Conservation (phyloP, 169 alveolate genomes). For the Hepatocystis sp. region DNA sequence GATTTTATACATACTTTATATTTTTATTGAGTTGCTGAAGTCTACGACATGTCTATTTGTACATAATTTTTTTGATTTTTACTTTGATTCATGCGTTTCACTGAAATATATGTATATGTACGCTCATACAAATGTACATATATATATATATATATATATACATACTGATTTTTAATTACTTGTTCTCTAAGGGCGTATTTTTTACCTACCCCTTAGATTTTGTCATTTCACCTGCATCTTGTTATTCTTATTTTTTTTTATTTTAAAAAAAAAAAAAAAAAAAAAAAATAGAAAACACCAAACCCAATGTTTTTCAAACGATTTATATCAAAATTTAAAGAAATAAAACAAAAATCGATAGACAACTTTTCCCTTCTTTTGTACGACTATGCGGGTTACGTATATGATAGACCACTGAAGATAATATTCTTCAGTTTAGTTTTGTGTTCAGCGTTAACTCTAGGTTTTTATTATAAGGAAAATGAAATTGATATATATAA, state of each 20-base stretch:
- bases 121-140: neutral
- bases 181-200: neutral
- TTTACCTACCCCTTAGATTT: no score
- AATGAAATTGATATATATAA: constrained; percentile 47
- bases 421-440: constrained; percentile 14
- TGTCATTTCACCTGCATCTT: no score
- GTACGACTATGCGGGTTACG: constrained; percentile 56
- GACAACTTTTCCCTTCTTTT: constrained; percentile 16
- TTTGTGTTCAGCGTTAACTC: constrained; percentile 4
- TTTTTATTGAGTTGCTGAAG: no score
- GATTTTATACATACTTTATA: no score
- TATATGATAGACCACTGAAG: constrained; percentile 49
- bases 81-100: no score
- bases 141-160: neutral
- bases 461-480: constrained; percentile 41
- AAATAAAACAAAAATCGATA: constrained; percentile 20
- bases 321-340: neutral
- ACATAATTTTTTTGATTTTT: no score
- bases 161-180: neutral
- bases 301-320: constrained; percentile 12
- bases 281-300: no score
- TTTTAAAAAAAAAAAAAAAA: neutral
- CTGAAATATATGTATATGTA: neutral
- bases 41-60: no score
- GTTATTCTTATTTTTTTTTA: neutral